Evolutionary conservation across 805 yeast genomes (phyloP).

Genomic region (Kurtzmaniella fragi): DNA sequence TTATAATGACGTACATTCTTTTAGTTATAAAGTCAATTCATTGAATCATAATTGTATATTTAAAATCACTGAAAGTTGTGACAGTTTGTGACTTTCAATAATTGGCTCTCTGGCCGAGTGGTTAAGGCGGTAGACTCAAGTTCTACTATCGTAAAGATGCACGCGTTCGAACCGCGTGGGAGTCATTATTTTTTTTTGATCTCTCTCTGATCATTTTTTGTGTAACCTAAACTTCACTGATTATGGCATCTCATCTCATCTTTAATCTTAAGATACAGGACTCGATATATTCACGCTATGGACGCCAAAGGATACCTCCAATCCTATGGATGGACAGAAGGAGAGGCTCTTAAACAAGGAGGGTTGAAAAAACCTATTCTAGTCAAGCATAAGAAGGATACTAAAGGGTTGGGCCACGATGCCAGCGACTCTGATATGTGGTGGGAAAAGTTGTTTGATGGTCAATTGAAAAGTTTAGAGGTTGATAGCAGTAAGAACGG

Average conservation of each 20-base stretch:
- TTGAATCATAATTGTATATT: no score
- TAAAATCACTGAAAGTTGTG: no score
- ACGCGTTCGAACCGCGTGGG: conserved; percentile 33
- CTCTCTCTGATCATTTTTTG: no score
- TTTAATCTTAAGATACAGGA: not conserved
- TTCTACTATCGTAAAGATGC: conserved; percentile 31
- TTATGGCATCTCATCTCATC: not conserved
- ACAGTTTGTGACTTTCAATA: no score
- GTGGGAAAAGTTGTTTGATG: conserved; percentile 97
- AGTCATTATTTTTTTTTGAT: conserved; percentile 19
- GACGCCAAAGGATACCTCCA: conserved; percentile 68
- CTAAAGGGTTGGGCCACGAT: conserved; percentile 84
- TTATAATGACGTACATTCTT: no score
- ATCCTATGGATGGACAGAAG: conserved; percentile 89
- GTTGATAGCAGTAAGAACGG: conserved; percentile 32
- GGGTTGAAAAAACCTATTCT: conserved; percentile 81
- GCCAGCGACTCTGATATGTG: conserved; percentile 79
- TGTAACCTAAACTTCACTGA: no score
- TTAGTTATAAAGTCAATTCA: no score
- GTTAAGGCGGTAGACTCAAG: conserved; percentile 35
- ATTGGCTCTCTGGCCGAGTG: conserved; percentile 35
- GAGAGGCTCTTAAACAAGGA: conserved; percentile 76
- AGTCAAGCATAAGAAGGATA: conserved; percentile 86
- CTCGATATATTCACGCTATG: conserved; percentile 38
- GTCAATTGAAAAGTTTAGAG: conserved; percentile 76